phyloP scores from a whole-genome alignment of 2,329 filamentous ascomycete species.

The Truncatella angustata region DNA sequence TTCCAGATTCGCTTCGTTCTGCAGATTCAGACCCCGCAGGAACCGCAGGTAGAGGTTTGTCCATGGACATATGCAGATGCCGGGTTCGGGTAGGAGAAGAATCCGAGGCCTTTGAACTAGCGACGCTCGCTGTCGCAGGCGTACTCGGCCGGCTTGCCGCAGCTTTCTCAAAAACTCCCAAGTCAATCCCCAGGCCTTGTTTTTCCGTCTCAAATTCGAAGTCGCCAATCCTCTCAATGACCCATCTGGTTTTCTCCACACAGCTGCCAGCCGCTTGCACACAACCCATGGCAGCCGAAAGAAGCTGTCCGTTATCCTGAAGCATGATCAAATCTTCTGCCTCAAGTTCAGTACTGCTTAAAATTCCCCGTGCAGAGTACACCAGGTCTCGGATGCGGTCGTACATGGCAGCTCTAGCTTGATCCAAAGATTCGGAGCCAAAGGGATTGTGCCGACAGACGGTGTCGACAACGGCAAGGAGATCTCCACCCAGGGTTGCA shows the following conservation, averaged over 20 bases:
- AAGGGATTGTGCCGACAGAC: constrained; percentile 76
- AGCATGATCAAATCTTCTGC: constrained; percentile 79
- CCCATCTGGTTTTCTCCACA: constrained; percentile 78
- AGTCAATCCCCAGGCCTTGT: constrained; percentile 53
- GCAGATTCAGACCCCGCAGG: constrained; percentile 41
- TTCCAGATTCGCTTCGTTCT: constrained; percentile 18
- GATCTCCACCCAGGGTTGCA: constrained; percentile 74
- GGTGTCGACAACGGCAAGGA: constrained; percentile 77
- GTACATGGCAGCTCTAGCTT: constrained; percentile 74
- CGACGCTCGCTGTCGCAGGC: constrained; percentile 36
- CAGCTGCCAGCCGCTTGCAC: constrained; percentile 90
- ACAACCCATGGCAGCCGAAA: constrained; percentile 79
- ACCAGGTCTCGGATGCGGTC: constrained; percentile 78
- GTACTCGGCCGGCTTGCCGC: constrained; percentile 28
- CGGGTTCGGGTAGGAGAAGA: constrained; percentile 18
- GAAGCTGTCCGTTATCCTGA: constrained; percentile 72
- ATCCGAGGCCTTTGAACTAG: constrained; percentile 35
- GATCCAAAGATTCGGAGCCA: constrained; percentile 63
- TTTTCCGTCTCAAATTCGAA: constrained; percentile 79
- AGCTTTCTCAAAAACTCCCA: constrained; percentile 47
- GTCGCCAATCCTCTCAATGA: constrained; percentile 86
- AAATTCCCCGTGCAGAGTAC: constrained; percentile 75
- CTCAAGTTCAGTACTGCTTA: constrained; percentile 65
- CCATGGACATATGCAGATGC: constrained; percentile 43
- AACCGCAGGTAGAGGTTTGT: constrained; percentile 68